Evolutionary conservation across 345 rosid species (phyloP).

Genomic region (Brassica juncea): DNA sequence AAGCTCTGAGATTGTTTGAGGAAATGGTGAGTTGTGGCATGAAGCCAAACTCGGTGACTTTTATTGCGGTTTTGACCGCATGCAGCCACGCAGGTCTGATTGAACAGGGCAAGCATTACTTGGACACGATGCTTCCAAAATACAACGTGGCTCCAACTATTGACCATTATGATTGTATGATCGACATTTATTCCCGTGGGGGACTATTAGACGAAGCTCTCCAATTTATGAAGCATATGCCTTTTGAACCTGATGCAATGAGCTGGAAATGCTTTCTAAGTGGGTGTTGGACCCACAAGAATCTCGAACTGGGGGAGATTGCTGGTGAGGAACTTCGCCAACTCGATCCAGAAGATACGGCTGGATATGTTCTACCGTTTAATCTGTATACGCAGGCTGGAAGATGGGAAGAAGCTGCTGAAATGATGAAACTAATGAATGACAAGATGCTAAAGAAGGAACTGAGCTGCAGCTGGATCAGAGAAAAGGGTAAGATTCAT

Average conservation of each 20-base stretch:
- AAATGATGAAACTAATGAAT: constrained; percentile 60
- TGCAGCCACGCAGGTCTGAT: constrained; percentile 77
- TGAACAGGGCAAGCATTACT: constrained; percentile 49
- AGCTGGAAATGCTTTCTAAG: constrained; percentile 79
- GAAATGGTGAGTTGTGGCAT: constrained; percentile 51
- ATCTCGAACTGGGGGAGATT: constrained; percentile 64
- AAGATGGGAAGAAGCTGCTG: constrained; percentile 72
- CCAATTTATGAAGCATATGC: constrained; percentile 55
- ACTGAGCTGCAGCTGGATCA: constrained; percentile 77
- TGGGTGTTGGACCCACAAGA: constrained; percentile 70
- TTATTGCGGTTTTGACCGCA: constrained; percentile 67
- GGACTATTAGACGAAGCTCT: constrained; percentile 61
- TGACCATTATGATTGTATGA: constrained; percentile 71
- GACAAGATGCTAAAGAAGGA: constrained; percentile 64
- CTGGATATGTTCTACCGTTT: constrained; percentile 66
- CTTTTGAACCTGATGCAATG: constrained; percentile 61
- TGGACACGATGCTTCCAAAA: constrained; percentile 50
- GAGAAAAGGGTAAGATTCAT: constrained; percentile 59
- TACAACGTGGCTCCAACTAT: constrained; percentile 59
- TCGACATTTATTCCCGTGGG: constrained; percentile 65
- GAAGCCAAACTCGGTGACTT: constrained; percentile 69
- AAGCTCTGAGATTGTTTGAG: constrained; percentile 60
- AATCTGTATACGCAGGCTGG: constrained; percentile 56
- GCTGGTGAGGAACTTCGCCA: constrained; percentile 61
- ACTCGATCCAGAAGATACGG: constrained; percentile 63